phyloP scores from a whole-genome alignment of 257 asterid species.

The Solanum dulcamara region DNA sequence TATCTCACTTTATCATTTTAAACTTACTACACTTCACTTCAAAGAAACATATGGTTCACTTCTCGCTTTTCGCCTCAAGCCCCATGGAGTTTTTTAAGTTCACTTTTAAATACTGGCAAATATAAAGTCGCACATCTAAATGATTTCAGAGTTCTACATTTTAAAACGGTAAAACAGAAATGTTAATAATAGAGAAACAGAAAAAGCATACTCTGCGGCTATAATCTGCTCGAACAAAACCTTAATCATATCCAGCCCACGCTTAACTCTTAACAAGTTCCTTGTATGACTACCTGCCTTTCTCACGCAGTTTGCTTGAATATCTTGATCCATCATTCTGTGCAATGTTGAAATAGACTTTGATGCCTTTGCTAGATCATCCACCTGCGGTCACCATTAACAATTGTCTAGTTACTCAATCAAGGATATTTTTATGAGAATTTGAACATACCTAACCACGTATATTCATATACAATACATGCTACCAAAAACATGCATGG shows the following conservation, averaged over 20 bases:
- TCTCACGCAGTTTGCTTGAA: conserved; percentile 57
- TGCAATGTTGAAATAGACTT: conserved; percentile 43
- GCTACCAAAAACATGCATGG: not conserved
- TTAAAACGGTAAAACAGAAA: not conserved
- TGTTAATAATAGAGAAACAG: not conserved
- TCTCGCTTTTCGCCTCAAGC: not conserved
- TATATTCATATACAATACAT: not conserved
- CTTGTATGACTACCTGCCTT: conserved; percentile 85
- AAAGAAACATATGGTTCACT: not conserved
- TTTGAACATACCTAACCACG: not conserved
- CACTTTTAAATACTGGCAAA: not conserved
- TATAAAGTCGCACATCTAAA: not conserved
- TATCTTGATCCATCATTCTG: conserved; percentile 68
- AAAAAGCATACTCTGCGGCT: conserved; percentile 47
- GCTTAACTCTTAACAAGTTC: conserved; percentile 84
- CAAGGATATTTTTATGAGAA: not conserved
- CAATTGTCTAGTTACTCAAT: not conserved
- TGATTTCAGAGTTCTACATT: not conserved
- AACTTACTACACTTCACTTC: not conserved
- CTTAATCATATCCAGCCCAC: conserved; percentile 89
- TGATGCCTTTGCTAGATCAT: conserved; percentile 68
- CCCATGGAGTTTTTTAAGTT: not conserved
- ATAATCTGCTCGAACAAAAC: conserved; percentile 78
- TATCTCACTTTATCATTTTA: not conserved
- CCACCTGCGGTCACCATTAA: conserved; percentile 37